Base-by-base conservation (phyloP, 352 stramenopile species). In the Pythium phragmiticola region DNA sequence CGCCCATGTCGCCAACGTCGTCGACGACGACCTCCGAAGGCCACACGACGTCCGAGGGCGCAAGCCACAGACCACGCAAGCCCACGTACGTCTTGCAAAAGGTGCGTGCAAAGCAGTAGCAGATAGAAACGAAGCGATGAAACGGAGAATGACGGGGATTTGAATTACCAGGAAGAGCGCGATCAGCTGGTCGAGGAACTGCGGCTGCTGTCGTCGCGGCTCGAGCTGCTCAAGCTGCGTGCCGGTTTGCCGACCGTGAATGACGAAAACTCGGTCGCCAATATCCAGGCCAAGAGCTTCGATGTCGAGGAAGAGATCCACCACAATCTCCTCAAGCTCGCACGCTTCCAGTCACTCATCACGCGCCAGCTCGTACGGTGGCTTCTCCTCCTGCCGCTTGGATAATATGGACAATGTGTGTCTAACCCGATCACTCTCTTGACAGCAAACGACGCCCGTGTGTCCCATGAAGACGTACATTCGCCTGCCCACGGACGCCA, bases 31-130 rank as follows among this genome's bases (percentile, higher is more conserved):
- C 52, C 33, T 17, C 54, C 17, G 11, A 36, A 34, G 41, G 33
- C n/a, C 19, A 39, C 53, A 6, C 23, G 45, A 21, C 21, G 28
- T 45, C 42, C 5, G 57, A 57, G 7, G 8, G 39, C 28, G 39
- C n/a, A 1, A 43, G 7, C 54, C 19, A 8, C 43, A 70, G 62
- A 46, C 21, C 42, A 1, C 57, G 58, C 16, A 69, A 69, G 36
- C 55, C 63, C 2, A 69, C 63, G 30, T 69, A 69, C 53, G 37
- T 61, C 47, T 49, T 65, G n/a, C 63, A 69, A 50, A 69, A 69
- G 63, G 63, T 69, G 8, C 11, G 56, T 12, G 0, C 43, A 34
- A 30, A 30, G 26, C 26, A 30, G 26, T 30, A 30, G 26, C 26
- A 30, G 26, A 30, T 30, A 30, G 26, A 30, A 56, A n/a, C 21